Base-by-base conservation (phyloP, 805 yeast genomes). In the Yarrowia sp. region DNA sequence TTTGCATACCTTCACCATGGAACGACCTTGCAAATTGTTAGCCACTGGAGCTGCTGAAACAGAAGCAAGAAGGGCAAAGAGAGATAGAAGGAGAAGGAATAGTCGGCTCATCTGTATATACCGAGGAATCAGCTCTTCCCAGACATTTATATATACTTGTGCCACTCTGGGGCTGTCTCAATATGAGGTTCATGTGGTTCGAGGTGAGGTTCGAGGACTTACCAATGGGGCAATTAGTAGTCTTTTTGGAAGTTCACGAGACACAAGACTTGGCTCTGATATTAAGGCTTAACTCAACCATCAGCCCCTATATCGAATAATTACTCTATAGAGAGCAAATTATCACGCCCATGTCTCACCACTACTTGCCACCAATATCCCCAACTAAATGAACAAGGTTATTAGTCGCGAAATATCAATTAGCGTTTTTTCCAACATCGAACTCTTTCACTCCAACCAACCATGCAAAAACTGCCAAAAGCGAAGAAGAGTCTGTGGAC, bases 1-100 rank as follows among this genome's bases (percentile, higher is more conserved):
- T 3, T 40, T 38, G 61, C 61, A 55, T n/a, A 55, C 61, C 20
- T 55, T 55, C 36, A 55, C 61, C 46, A 38, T 55, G 2, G 36
- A 9, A 1, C 56, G 30, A 12, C 17, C 30, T 3, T 55, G 46
- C 7, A 55, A 20, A 1, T 4, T 14, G 8, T 39, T 12, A 33
- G 9, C 9, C 4, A 15, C 56, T 19, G 42, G 61, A 15, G 61
- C 46, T n/a, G 61, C 61, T 15, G 46, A 24, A 8, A 40, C 46
- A 13, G 19, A 10, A 2, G 19, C 43, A n/a, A 34, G 2, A 17
- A 55, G 46, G 1, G 40, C 14, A 12, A 8, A 9, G 15, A 38
- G 46, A 9, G 46, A 24, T 2, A 55, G 10, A 13, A 24, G 2
- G 10, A 55, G 24, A 13, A 55, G 19, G 5, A 39, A 10, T 15